Evolutionary conservation across 306 rosid species (phyloP), one percentile per base, ranked within the genome.

Genomic region (Vigna mungo): DNA sequence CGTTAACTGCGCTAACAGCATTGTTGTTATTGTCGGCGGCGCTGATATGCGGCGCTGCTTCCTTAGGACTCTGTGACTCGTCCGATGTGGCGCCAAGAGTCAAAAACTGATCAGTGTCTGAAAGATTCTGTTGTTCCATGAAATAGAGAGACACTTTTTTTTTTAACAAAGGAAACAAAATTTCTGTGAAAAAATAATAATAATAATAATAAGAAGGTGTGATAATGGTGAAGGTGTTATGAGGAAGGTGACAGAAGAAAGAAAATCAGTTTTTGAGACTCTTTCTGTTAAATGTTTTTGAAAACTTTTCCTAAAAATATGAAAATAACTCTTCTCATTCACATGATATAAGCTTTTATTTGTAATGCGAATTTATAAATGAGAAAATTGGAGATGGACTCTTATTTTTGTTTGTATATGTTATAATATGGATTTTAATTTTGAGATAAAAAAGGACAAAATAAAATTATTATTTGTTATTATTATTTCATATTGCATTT

Each of bases 81-180:
- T 43, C 25, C 39, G 47, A 48, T 20, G 61, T 49, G 23, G 80
- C 20, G 21, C 59, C 58, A n/a, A n/a, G 14, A 48, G 81, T 68
- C 13, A 14, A 13, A 56, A 82, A 85, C 10, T 51, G 41, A 2
- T 61, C 68, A 0, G 27, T 10, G 4, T 23, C 62, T 0, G 54
- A 18, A 62, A 18, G 1, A 20, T 27, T 79, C 1, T 62, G 67
- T 11, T 72, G 66, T 15, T 75, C 87, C 87, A 87, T 87, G 72
- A 76, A 17, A 1, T 6, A 9, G 17, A 11, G 16, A 1, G 37
- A 70, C 30, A 59, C 65, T 46, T 56, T 72, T 76, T 71, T 5
- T 30, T 32, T 12, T 14, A 25, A 60, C 8, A 66, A 34, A 75
- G 46, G n/a, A 71, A 13, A 13, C 5, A 7, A 15, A 39, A 64